phyloP scores from a whole-genome alignment of 1,139 yeast genomes.

The Lodderomyces margitis region DNA sequence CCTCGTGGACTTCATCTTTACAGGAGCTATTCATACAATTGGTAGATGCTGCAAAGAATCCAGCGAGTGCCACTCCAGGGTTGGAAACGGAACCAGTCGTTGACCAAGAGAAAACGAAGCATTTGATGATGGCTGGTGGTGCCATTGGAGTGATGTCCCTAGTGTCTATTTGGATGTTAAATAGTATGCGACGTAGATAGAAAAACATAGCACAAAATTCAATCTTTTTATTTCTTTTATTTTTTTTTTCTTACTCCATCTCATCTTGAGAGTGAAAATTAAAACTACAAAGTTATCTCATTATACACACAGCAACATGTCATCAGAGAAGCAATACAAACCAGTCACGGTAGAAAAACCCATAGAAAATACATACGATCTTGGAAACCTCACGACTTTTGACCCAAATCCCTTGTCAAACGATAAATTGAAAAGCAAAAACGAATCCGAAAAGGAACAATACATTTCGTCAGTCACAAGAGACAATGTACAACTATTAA shows the following conservation, averaged over 20 bases:
- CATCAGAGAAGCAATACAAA: constrained; percentile 37
- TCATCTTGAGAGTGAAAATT: not conserved
- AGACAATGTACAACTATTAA: constrained; percentile 87
- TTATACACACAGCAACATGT: constrained; percentile 17
- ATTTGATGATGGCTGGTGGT: constrained; percentile 58
- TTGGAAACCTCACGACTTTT: constrained; percentile 85
- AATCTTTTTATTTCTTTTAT: constrained; percentile 4
- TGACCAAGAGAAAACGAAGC: constrained; percentile 45
- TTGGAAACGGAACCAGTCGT: constrained; percentile 61
- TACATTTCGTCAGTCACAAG: constrained; percentile 71
- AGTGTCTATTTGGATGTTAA: constrained; percentile 61
- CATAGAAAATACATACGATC: constrained; percentile 79
- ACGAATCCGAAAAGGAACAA: constrained; percentile 59
- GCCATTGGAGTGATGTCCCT: constrained; percentile 63
- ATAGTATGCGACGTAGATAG: constrained; percentile 28
- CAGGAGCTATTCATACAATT: constrained; percentile 83
- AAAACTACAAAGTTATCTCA: not conserved
- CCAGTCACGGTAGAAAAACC: constrained; percentile 87
- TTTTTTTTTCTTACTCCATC: constrained; percentile 7
- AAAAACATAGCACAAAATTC: constrained; percentile 1
- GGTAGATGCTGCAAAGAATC: constrained; percentile 84
- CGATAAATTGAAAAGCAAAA: constrained; percentile 48
- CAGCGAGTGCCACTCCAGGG: constrained; percentile 78
- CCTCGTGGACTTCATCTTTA: constrained; percentile 83
- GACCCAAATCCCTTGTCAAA: constrained; percentile 81